Evolutionary conservation across 495 filamentous ascomycete species (phyloP), one percentile per base, ranked within the genome.

Genomic region (Podospora sp.): DNA sequence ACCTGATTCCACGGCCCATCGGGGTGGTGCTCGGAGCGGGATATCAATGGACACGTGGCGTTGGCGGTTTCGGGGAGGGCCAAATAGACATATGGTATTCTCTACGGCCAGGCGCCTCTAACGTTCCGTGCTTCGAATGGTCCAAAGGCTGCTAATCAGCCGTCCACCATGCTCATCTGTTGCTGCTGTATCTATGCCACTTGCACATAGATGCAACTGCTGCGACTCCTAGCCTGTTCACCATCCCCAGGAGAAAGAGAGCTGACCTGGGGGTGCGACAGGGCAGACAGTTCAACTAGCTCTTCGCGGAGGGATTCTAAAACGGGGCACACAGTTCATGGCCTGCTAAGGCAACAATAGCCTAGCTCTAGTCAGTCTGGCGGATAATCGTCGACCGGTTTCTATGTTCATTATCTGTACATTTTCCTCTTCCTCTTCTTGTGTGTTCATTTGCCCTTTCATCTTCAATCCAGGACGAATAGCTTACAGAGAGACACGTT

Each of bases 321-420:
- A 6, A 36, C 12, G 33, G 33, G 12, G 33, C 33, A 36, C 12
- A 36, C 12, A 36, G 33, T 12, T 36, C 33, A 36, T n/a, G n/a
- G n/a, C 29, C 29, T 33, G 18, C 51, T 20, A 57, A 14, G 26
- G 53, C 53, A 57, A 21, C 20, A 21, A 57, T 57, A 57, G 53
- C 53, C 26, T 57, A 57, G 12, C 53, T 57, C 53, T 57, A 24
- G 53, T 14, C 22, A 24, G 53, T 16, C 53, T 25, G 9, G 11
- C 14, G 22, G 22, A 57, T 16, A 27, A 57, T 25, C 22, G 53
- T 57, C 1, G 5, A 6, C 7, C 20, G 53, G 40, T 70, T 70
- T 66, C 57, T 52, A 65, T 64, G 69, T 51, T 71, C 22, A 50
- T 56, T 62, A 60, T 46, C 35, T 63, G 63, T 58, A 56, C 40